phyloP scores from a whole-genome alignment of 2,329 filamentous ascomycete genomes.

The Biscogniauxia sp. region DNA sequence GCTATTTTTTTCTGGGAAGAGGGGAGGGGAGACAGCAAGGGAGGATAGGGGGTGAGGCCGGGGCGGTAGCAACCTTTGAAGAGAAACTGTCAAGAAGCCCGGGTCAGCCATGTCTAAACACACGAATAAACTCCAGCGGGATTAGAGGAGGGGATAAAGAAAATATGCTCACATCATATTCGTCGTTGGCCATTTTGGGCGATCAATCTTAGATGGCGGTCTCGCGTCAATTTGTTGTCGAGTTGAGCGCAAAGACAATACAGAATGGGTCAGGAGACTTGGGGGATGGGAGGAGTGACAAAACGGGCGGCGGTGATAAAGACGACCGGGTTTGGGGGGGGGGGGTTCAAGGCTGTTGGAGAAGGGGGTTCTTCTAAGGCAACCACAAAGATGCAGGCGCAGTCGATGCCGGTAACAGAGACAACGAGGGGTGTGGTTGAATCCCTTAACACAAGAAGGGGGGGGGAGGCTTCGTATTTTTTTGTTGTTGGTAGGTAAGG shows the following conservation, averaged over 20 bases:
- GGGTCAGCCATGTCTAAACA: slow-evolving; percentile 30
- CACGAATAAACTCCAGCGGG: slow-evolving; percentile 14
- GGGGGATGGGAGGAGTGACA: background rate
- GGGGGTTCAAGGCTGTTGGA: background rate
- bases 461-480: background rate
- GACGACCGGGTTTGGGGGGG: background rate
- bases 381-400: background rate
- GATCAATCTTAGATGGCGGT: slow-evolving; percentile 18
- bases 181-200: slow-evolving; percentile 93
- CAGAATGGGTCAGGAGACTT: slow-evolving; percentile 5
- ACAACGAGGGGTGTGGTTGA: background rate
- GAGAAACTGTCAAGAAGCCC: slow-evolving; percentile 69
- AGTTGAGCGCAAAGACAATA: slow-evolving; percentile 9
- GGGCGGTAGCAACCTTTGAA: slow-evolving; percentile 77
- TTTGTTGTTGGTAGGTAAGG: background rate
- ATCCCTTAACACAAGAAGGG: background rate
- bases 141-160: slow-evolving; percentile 16
- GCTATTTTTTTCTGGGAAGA: slow-evolving; percentile 6
- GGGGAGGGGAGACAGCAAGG: slow-evolving; percentile 13
- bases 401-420: background rate
- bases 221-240: slow-evolving; percentile 12
- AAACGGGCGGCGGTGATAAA: slow-evolving; percentile 1
- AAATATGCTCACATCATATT: slow-evolving; percentile 84
- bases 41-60: slow-evolving; percentile 10
- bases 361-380: background rate